These are phyloP conservation scores for Starmerella tilneyi DNA, from an alignment of 805 yeast genomes.

Conservation along the genomic window DNA sequence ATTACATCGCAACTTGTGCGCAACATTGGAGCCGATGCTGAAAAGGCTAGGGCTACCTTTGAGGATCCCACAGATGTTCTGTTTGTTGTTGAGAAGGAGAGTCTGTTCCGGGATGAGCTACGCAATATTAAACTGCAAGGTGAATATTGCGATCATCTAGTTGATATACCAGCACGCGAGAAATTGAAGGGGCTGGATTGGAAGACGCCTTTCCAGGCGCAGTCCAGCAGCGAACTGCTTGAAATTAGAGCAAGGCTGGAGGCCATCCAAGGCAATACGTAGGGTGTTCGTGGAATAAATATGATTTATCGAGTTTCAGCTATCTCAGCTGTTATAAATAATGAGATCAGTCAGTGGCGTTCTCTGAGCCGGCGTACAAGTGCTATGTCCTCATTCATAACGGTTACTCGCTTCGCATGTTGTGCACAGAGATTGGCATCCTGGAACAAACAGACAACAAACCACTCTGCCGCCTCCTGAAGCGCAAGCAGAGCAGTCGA, in stretches of 20 bases:
- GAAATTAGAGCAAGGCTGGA: conserved; percentile 4
- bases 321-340: not conserved
- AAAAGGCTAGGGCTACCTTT: conserved; percentile 22
- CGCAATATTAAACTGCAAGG: conserved; percentile 23
- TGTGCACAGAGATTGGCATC: conserved; percentile 98
- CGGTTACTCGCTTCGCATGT: conserved; percentile 98
- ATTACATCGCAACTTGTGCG: conserved; percentile 7
- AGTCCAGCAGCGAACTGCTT: conserved; percentile 6
- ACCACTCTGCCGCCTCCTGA: conserved; percentile 98
- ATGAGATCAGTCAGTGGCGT: conserved; percentile 30
- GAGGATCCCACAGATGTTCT: conserved; percentile 33
- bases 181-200: conserved; percentile 9
- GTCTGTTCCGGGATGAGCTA: conserved; percentile 50
- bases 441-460: conserved; percentile 89
- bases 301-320: too few species aligned
- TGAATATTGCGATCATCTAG: not conserved
- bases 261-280: not conserved
- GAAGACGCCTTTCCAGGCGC: conserved; percentile 9
- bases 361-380: conserved; percentile 97
- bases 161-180: not conserved
- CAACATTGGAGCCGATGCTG: conserved; percentile 18
- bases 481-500: conserved; percentile 95
- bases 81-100: conserved; percentile 58
- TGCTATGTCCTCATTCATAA: conserved; percentile 96
- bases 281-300: not conserved